phyloP scores from a whole-genome alignment of 257 asterid species.

The Solanum bulbocastanum region DNA sequence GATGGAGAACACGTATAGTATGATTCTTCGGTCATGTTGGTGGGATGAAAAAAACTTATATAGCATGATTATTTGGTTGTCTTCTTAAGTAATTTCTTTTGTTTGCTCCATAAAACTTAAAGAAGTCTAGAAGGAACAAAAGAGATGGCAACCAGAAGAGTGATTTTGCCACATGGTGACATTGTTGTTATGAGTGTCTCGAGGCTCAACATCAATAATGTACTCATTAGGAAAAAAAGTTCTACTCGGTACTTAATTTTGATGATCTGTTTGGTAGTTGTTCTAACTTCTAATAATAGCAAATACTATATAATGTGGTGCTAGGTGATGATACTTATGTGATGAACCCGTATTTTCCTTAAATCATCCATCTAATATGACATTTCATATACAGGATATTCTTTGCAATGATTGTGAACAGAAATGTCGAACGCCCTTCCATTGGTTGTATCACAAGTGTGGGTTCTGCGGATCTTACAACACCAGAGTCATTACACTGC shows the following conservation, averaged over 20 bases:
- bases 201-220: neutral
- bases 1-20: neutral
- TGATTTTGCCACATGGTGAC: neutral
- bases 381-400: slow-evolving; percentile 15
- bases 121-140: neutral
- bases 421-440: slow-evolving; percentile 28
- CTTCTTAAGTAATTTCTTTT: neutral
- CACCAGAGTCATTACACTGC: slow-evolving; percentile 25
- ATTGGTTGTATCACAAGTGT: slow-evolving; percentile 42
- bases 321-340: neutral
- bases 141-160: neutral
- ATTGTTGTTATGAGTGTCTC: neutral
- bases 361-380: neutral
- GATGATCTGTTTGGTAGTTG: neutral
- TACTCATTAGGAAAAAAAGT: neutral
- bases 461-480: slow-evolving; percentile 34
- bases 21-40: neutral
- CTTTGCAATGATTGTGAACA: slow-evolving; percentile 37
- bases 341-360: neutral
- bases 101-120: neutral
- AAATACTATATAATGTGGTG: neutral
- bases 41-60: neutral
- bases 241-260: neutral
- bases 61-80: neutral
- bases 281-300: neutral